phyloP scores from a whole-genome alignment of 768 basidiomycete genomes.

The Tricholoma matsutake region DNA sequence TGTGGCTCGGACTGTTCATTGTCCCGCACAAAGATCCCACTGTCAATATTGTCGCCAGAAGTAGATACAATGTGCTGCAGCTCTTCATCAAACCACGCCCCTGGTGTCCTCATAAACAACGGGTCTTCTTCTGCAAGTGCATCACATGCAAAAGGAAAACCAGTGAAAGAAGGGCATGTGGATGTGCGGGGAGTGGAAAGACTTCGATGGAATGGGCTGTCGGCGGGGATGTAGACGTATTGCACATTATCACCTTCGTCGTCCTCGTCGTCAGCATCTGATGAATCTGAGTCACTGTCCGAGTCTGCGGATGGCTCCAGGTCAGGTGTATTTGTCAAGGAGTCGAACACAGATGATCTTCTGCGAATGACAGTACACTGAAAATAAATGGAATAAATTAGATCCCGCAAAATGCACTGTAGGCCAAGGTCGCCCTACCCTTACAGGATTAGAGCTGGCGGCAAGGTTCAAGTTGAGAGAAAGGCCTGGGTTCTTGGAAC shows the following conservation, averaged over 20 bases:
- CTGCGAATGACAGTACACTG: slow-evolving; percentile 3
- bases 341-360: slow-evolving; percentile 8
- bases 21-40: slow-evolving; percentile 6
- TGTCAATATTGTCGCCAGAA: neutral
- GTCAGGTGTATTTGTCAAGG: slow-evolving; percentile 14
- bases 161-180: slow-evolving; percentile 26
- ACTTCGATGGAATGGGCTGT: slow-evolving; percentile 36
- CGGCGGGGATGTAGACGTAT: slow-evolving; percentile 35
- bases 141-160: slow-evolving; percentile 22
- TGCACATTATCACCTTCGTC: slow-evolving; percentile 28
- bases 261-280: slow-evolving; percentile 5
- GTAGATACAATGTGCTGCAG: neutral
- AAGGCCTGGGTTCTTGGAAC: slow-evolving; percentile 17
- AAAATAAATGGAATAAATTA: neutral
- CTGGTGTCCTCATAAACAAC: slow-evolving; percentile 8
- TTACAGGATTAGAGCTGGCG: neutral
- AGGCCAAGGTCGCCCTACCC: neutral
- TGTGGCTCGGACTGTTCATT: neutral
- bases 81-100: slow-evolving; percentile 8
- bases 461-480: slow-evolving; percentile 3
- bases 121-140: slow-evolving; percentile 21
- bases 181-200: slow-evolving; percentile 26
- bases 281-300: slow-evolving; percentile 9
- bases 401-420: neutral
- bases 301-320: slow-evolving; percentile 14